These are phyloP conservation scores for Venturia aucupariae DNA, from an alignment of 2,329 filamentous ascomycete genomes.

Conservation along the genomic window DNA sequence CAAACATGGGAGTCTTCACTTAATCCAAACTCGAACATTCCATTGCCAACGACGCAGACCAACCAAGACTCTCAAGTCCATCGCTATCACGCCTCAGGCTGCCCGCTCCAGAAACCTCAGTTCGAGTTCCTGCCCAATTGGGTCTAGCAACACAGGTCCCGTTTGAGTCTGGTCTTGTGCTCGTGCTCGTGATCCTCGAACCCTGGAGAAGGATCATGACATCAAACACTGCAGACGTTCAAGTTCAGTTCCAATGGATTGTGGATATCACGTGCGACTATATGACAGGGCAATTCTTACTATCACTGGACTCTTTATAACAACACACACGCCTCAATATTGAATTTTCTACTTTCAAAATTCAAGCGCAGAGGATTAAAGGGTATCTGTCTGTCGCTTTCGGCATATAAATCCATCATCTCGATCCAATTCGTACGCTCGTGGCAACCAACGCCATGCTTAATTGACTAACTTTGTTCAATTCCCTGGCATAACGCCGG, in stretches of 20 bases:
- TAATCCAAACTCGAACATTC: background rate
- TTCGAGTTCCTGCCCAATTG: background rate
- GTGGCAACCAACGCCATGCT: background rate
- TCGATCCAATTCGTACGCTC: background rate
- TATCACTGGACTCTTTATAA: no score
- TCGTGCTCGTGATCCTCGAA: no score
- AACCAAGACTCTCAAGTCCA: background rate
- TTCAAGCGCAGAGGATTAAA: background rate
- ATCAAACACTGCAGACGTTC: no score
- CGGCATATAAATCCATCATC: background rate
- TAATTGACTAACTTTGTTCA: background rate
- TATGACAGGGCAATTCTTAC: no score
- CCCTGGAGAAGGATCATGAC: no score
- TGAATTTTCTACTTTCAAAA: background rate
- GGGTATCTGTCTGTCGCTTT: conserved; percentile 1
- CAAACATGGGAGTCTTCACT: background rate
- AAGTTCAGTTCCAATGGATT: no score
- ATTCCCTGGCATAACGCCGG: background rate
- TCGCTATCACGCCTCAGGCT: no score
- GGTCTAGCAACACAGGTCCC: background rate
- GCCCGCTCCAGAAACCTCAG: no score
- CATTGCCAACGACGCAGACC: background rate
- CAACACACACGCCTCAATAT: no score
- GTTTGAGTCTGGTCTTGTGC: background rate
- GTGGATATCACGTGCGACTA: no score